A percentile compares a stretch with the other conserved stretches of the same genome.
Evolutionary conservation across 2,329 filamentous ascomycete genomes (phyloP).

Genomic region (Didymella pinodella): DNA sequence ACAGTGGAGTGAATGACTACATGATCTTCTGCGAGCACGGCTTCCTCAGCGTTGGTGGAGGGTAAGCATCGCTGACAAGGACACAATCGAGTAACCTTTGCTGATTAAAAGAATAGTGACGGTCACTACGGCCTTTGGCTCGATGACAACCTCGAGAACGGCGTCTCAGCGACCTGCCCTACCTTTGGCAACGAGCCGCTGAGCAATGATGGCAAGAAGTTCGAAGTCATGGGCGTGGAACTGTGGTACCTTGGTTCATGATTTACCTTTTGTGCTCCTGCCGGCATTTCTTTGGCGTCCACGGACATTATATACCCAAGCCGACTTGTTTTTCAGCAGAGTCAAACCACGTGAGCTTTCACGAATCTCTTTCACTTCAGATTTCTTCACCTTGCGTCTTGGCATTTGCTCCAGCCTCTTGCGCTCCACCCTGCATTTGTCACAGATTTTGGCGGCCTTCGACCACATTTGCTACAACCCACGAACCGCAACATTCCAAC

Average conservation of each 20-base stretch:
- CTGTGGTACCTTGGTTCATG: conserved; percentile 82
- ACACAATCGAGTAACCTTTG: not conserved
- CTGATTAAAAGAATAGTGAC: conserved; percentile 58
- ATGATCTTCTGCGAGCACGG: conserved; percentile 90
- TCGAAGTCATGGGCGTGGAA: conserved; percentile 89
- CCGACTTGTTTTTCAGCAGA: too few relatives aligned
- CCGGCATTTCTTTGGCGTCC: too few relatives aligned
- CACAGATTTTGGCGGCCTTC: too few relatives aligned
- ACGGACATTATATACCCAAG: too few relatives aligned
- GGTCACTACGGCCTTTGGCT: conserved; percentile 95
- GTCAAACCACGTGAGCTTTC: too few relatives aligned
- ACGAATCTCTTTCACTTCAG: too few relatives aligned
- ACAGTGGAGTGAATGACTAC: conserved; percentile 95
- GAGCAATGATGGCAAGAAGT: conserved; percentile 91
- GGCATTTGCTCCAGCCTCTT: too few relatives aligned
- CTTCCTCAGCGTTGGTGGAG: conserved; percentile 86
- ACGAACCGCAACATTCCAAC: too few relatives aligned
- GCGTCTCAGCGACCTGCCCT: conserved; percentile 81
- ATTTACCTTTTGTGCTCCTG: not conserved
- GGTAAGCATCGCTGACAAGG: conserved; percentile 52
- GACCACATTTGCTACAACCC: too few relatives aligned
- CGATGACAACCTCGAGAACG: conserved; percentile 82
- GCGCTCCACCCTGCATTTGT: too few relatives aligned
- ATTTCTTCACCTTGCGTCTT: too few relatives aligned
- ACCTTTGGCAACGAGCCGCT: conserved; percentile 96